These are phyloP conservation scores for Rhodomyrtus psidioides DNA, from an alignment of 441 rosid genomes.

Conservation along the genomic window DNA sequence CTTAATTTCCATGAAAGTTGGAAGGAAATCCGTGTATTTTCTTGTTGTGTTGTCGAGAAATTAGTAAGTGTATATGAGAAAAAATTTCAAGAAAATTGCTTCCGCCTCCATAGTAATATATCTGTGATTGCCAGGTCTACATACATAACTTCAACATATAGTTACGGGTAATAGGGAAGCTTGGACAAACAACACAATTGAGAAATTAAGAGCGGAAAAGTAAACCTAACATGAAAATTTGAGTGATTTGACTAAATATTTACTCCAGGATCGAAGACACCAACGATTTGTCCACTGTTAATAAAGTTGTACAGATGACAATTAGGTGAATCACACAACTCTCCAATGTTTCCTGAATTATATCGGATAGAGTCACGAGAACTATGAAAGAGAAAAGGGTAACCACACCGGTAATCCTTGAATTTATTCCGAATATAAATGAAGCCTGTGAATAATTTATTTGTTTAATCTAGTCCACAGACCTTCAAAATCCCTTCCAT, in stretches of 20 bases:
- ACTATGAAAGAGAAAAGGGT: not conserved
- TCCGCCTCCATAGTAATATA: not conserved
- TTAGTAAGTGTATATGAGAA: no score
- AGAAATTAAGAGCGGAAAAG: not conserved
- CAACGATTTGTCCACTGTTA: not conserved
- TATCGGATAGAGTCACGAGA: not conserved
- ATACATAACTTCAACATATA: no score
- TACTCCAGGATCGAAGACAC: not conserved
- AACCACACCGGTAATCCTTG: not conserved
- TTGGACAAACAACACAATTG: not conserved
- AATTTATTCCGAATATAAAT: no score
- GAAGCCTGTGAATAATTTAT: not conserved
- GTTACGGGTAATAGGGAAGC: no score
- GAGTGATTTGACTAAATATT: not conserved
- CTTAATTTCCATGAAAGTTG: not conserved
- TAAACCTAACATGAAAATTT: not conserved
- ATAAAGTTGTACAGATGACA: no score
- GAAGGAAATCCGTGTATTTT: not conserved
- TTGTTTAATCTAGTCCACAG: no score
- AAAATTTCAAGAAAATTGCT: not conserved
- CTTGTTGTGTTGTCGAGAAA: not conserved
- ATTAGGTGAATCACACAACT: not conserved
- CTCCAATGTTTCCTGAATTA: not conserved
- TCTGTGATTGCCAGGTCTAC: not conserved
- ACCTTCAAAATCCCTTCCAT: not conserved